These are phyloP conservation scores for Multifurca ochricompacta DNA, from an alignment of 768 basidiomycete genomes.

Conservation along the genomic window DNA sequence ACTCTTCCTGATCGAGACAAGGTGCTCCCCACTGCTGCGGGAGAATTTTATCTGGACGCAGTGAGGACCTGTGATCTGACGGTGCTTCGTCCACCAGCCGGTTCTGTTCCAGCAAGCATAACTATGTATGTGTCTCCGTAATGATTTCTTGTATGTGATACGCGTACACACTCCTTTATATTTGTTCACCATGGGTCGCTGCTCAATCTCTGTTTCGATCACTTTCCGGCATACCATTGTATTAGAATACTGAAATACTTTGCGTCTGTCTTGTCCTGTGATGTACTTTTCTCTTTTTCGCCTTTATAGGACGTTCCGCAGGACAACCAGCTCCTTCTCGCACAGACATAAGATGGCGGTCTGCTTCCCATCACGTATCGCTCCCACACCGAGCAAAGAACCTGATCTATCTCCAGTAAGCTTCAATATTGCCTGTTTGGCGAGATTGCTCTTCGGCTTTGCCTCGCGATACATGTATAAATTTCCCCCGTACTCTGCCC, in stretches of 20 bases:
- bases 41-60: constrained; percentile 61
- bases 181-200: constrained; percentile 16
- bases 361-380: constrained; percentile 31
- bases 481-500: constrained; percentile 63
- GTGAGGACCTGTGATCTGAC: constrained; percentile 44
- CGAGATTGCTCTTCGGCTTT: constrained; percentile 44
- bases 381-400: constrained; percentile 69
- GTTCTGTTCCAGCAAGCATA: constrained; percentile 12
- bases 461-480: constrained; percentile 76
- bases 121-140: constrained; percentile 20
- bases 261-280: constrained; percentile 14
- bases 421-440: constrained; percentile 76
- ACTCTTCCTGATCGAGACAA: constrained; percentile 47
- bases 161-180: constrained; percentile 15
- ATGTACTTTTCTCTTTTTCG: constrained; percentile 13
- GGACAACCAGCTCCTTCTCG: constrained; percentile 64
- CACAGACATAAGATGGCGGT: constrained; percentile 59
- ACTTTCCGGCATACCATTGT: constrained; percentile 20
- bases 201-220: constrained; percentile 16
- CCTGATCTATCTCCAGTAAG: constrained; percentile 65
- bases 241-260: constrained; percentile 19
- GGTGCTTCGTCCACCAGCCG: not conserved
- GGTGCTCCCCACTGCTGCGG: constrained; percentile 44
- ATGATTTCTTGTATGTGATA: constrained; percentile 19
- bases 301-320: constrained; percentile 32